Evolutionary conservation across 1,284 basidiomycete species (phyloP), one percentile per base, ranked within the genome.

Genomic region (Cronartium quercuum): DNA sequence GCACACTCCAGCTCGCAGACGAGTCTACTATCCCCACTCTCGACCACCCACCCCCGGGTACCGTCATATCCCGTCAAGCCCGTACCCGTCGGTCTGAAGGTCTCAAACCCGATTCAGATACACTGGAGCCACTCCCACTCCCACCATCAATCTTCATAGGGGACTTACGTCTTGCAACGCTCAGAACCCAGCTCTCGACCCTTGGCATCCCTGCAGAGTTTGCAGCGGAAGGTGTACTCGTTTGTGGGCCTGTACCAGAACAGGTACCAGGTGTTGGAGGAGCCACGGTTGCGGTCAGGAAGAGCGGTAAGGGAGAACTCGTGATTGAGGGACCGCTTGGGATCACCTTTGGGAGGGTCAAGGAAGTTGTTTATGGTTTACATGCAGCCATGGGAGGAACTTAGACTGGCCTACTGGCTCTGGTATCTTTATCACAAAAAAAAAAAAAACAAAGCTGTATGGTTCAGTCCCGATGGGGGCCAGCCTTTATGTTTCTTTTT

Each of bases 141-240:
- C 91, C 0, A 87, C 89, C 76, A 93, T 29, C 94, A 0, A 90
- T 93, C 7, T 94, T 95, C 88, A 95, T 98, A 76, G 94, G 94
- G 61, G 94, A 97, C 80, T 86, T 97, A 60, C 93, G 94, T 80
- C 85, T 98, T 37, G 92, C 91, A 0, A 86, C 87, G 1, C 86
- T 98, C 57, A 95, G 95, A 82, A 82, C 88, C 15, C 87, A 89
- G 7, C 84, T 98, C 15, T 85, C 87, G 2, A 82, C 86, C 0
- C 84, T 92, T 2, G 88, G 89, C 5, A 88, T 97, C 64, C 88
- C 91, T 38, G 91, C 94, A 0, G 93, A 96, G 82, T 88, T 97
- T 76, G 89, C 93, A 18, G 94, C 94, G 24, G 93, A 96, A 82
- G 94, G 94, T 84, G 90, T 95, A 6, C 85, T 98, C n/a, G 87